These are phyloP conservation scores for Cryphonectria naterciae DNA, from an alignment of 2,329 filamentous ascomycete species.

Conservation along the genomic window DNA sequence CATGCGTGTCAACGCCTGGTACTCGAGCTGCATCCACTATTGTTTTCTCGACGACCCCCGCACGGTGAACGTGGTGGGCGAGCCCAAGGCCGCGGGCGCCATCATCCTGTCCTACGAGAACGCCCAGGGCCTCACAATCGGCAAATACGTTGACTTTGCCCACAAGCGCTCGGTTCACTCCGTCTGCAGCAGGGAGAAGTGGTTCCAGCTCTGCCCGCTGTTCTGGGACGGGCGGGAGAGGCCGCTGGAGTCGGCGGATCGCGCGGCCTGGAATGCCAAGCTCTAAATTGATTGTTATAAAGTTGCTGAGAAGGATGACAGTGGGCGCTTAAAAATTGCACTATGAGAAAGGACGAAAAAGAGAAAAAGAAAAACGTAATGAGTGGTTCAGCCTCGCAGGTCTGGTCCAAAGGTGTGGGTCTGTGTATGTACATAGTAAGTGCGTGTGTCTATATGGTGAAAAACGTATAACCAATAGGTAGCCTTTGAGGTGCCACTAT, in stretches of 20 bases:
- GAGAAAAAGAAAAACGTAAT: neutral
- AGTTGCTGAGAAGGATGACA: neutral
- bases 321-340: neutral
- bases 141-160: conserved; percentile 43
- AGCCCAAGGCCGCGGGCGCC: conserved; percentile 31
- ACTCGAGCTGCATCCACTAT: conserved; percentile 61
- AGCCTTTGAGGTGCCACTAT: too few species aligned
- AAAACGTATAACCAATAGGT: neutral
- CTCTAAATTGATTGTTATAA: conserved; percentile 34
- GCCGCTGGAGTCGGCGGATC: conserved; percentile 48
- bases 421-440: too few species aligned
- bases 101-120: conserved; percentile 37
- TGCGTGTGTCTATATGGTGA: neutral
- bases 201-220: conserved; percentile 50
- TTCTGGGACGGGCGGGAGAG: conserved; percentile 52
- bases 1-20: conserved; percentile 61
- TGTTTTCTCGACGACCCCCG: conserved; percentile 62
- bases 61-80: conserved; percentile 54
- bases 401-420: neutral
- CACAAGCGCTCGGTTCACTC: conserved; percentile 45
- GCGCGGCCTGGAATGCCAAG: conserved; percentile 51
- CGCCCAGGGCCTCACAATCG: conserved; percentile 37
- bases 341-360: neutral
- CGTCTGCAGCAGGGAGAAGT: conserved; percentile 43
- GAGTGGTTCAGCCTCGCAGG: neutral